Base-by-base conservation (phyloP, 192 early-diverging fungal genomes). In the Coemansia sp. region DNA sequence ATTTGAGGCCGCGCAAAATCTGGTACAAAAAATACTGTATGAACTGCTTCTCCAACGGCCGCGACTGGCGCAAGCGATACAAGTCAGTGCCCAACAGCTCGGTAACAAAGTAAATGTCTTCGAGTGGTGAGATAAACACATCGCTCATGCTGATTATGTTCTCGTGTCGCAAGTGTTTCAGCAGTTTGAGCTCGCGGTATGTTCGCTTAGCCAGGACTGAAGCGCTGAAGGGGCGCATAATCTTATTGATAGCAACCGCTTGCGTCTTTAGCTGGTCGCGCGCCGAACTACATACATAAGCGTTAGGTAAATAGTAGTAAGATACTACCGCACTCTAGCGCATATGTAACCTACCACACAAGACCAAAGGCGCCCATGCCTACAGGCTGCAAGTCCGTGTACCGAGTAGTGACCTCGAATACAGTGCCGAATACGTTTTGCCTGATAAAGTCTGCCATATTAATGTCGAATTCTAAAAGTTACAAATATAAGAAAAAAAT, bases 21-120 rank as follows among this genome's bases (percentile, higher is more conserved):
- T 99, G 97, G 77, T 96, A 99, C 74, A 95, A 85, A 80, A 98
- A 99, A 88, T 95, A 99, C 80, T 99, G 94, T 67, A 96, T 92
- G 65, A 95, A 96, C 75, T 95, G 94, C 76, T 93, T 93, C 64
- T 96, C 95, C 62, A 99, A 82, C 27, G 93, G 93, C 67, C 94
- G 86, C 40, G 93, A 92, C 53, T 91, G 91, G 48, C 97, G 84
- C 51, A 99, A 87, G 51, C 95, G 90, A 77, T 97, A 94, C 53
- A 99, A 86, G 81, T 99, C 97, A 1, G 97, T 96, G 66, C 94
- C 97, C 21, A 99, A 79, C 42, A 97, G 82, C 71, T 99, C 97
- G 7, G 95, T 97, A 29, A 99, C 95, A 84, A 99, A 96, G 80
- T 99, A 99, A 86, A 95, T 93, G 76, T 96, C 95, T 64, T 97